Conservation (phyloP, 2,329 filamentous ascomycete genomes). For the Ceratocystis papillata region DNA sequence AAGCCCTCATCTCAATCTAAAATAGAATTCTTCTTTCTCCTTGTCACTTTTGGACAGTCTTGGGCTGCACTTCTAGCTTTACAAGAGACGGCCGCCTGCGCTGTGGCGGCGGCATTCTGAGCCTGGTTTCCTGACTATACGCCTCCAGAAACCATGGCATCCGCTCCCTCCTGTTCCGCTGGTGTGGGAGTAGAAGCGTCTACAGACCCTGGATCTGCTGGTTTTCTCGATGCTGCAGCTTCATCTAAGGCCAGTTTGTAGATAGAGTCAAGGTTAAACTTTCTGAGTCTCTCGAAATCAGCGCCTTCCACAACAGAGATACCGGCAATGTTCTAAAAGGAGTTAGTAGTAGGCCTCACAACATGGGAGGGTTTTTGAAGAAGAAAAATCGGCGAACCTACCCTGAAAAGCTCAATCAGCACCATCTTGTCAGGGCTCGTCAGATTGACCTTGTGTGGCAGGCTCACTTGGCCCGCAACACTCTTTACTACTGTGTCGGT, state of each 20-base stretch:
- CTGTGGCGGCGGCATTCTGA: neutral
- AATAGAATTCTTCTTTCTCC: too few relatives aligned
- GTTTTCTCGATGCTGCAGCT: neutral
- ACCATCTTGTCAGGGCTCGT: constrained; percentile 67
- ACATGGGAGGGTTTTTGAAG: neutral
- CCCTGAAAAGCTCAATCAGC: constrained; percentile 59
- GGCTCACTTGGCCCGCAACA: constrained; percentile 54
- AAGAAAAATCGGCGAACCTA: neutral
- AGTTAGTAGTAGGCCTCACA: neutral
- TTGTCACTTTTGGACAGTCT: too few relatives aligned
- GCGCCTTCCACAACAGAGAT: constrained; percentile 63
- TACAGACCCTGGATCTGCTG: neutral
- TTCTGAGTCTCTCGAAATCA: constrained; percentile 63
- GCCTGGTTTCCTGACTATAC: neutral
- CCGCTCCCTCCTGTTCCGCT: neutral
- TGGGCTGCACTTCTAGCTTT: too few relatives aligned
- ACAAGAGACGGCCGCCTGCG: too few relatives aligned
- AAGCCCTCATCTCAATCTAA: too few relatives aligned
- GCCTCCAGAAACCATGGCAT: neutral
- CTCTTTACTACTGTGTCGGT: constrained; percentile 60
- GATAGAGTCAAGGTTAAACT: constrained; percentile 67
- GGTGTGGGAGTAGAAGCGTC: neutral
- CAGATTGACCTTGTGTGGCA: constrained; percentile 66
- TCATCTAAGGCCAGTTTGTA: constrained; percentile 37
- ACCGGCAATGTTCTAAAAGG: constrained; percentile 56